Evolutionary conservation across 148 eudicot genomes (phyloP), one percentile per base, ranked within the genome.

Genomic region (Silene latifolia): DNA sequence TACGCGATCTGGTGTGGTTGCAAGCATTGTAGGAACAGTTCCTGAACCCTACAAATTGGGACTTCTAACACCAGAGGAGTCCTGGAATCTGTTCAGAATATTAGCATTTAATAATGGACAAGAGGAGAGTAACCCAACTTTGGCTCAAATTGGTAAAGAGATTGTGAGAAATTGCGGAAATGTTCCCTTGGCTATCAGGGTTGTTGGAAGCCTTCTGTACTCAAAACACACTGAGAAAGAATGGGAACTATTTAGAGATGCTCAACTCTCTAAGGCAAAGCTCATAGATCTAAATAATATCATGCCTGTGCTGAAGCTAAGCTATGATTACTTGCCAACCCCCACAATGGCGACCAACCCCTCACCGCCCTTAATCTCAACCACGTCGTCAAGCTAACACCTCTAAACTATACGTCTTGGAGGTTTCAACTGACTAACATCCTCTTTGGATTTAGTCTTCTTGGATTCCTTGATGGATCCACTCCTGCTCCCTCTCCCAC

Each of bases 321-420:
- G 72, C 21, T 75, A 75, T 56, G 77, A 66, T 65, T 67, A 56
- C 20, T 57, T 78, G 35, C 35, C 29, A n/a, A n/a, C n/a, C n/a
- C n/a, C n/a, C n/a, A n/a, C n/a, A n/a, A n/a, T n/a, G n/a, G n/a
- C n/a, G n/a, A n/a, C n/a, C n/a, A n/a, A n/a, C n/a, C n/a, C n/a
- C n/a, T n/a, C n/a, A n/a, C n/a, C n/a, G n/a, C n/a, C n/a, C n/a
- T n/a, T n/a, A n/a, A n/a, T n/a, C n/a, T n/a, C n/a, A n/a, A n/a
- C n/a, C n/a, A n/a, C n/a, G n/a, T n/a, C n/a, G n/a, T n/a, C n/a
- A n/a, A n/a, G n/a, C n/a, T n/a, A n/a, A n/a, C n/a, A n/a, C n/a
- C n/a, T n/a, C n/a, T n/a, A n/a, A n/a, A n/a, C n/a, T n/a, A n/a
- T n/a, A n/a, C n/a, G n/a, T n/a, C n/a, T n/a, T n/a, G n/a, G n/a